Conservation (phyloP, 176 grass and related monocot genomes). For the Oryza meyeriana region DNA sequence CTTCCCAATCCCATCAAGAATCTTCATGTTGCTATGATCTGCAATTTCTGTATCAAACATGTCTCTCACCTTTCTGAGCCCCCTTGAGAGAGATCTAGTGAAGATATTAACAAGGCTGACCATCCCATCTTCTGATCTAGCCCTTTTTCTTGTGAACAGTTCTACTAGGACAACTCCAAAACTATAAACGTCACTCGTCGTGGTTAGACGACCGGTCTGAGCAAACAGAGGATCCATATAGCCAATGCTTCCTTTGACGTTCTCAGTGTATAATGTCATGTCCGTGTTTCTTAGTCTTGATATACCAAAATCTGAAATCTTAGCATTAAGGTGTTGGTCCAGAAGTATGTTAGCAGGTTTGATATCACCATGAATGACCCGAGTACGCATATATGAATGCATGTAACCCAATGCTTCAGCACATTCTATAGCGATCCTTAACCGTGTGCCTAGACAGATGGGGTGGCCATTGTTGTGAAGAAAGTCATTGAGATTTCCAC, state of each 20-base stretch:
- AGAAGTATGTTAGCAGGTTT: conserved; percentile 28
- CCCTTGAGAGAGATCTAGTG: not conserved
- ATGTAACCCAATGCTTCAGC: conserved; percentile 14
- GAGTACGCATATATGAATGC: conserved; percentile 28
- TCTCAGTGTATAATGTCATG: not conserved
- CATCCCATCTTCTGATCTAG: no score
- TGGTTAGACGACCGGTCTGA: not conserved
- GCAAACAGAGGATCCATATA: conserved; percentile 31
- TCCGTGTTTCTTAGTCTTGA: conserved; percentile 6
- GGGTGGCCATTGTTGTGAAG: no score
- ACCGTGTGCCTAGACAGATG: not conserved
- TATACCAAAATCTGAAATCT: conserved; percentile 21
- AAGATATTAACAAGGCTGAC: not conserved
- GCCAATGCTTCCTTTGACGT: not conserved
- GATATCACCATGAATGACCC: conserved; percentile 25
- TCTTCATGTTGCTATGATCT: not conserved
- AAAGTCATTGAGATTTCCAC: not conserved
- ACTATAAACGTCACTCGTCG: conserved; percentile 29
- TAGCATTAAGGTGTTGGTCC: not conserved
- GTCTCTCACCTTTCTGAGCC: not conserved
- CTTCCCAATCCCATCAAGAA: not conserved
- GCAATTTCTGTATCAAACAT: conserved; percentile 7
- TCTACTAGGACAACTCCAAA: conserved; percentile 11
- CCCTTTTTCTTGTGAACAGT: conserved; percentile 3
- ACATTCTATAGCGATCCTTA: not conserved